A percentile compares a stretch with the other conserved stretches of the same genome.
Evolutionary conservation across 1,139 yeast species (phyloP).

Genomic region (Geotrichum australiense): DNA sequence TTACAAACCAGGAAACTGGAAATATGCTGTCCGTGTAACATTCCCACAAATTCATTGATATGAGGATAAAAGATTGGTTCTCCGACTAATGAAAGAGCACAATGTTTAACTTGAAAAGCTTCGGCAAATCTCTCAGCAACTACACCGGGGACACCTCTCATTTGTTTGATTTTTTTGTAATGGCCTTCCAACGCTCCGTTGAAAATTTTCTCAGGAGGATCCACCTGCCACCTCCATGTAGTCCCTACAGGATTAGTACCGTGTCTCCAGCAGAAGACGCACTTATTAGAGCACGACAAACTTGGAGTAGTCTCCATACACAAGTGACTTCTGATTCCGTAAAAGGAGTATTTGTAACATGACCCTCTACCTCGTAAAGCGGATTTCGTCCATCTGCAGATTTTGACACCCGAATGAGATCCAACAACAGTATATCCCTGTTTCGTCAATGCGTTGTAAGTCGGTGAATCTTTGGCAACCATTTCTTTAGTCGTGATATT

Average conservation of each 20-base stretch:
- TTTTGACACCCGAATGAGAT: conserved; percentile 90
- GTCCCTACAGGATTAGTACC: conserved; percentile 97
- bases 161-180: conserved; percentile 82
- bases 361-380: conserved; percentile 93
- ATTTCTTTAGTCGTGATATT: conserved; percentile 50
- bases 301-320: conserved; percentile 98
- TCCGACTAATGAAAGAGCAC: conserved; percentile 88
- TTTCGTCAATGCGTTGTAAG: conserved; percentile 78
- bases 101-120: conserved; percentile 81
- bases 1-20: conserved; percentile 88
- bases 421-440: conserved; percentile 94
- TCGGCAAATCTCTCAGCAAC: conserved; percentile 84
- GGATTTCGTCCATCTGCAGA: conserved; percentile 94
- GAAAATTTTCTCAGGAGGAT: conserved; percentile 74
- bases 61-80: conserved; percentile 93
- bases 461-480: conserved; percentile 89
- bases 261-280: conserved; percentile 97
- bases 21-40: conserved; percentile 71
- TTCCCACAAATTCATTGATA: conserved; percentile 72
- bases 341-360: conserved; percentile 86
- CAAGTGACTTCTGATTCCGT: conserved; percentile 81
- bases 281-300: conserved; percentile 85
- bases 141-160: conserved; percentile 95
- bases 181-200: conserved; percentile 87
- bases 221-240: conserved; percentile 94